Conservation (phyloP, 768 basidiomycete genomes). For the Pisolithus microcarpus region DNA sequence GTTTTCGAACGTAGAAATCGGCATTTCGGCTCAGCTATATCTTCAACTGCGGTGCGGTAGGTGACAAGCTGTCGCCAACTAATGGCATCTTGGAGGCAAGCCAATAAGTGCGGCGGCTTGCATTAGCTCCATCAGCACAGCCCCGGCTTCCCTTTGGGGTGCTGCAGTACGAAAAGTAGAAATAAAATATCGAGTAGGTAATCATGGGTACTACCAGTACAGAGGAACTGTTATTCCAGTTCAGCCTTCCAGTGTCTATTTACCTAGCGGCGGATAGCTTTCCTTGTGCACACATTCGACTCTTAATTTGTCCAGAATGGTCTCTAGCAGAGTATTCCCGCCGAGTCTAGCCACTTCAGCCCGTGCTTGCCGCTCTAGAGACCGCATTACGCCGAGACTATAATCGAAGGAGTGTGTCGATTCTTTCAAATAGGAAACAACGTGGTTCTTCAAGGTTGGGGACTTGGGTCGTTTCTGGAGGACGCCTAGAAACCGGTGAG, state of each 20-base stretch:
- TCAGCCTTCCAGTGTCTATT: too few species aligned
- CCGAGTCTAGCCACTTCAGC: constrained; percentile 68
- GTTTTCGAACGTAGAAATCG: neutral
- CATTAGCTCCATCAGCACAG: too few species aligned
- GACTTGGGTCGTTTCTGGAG: constrained; percentile 83
- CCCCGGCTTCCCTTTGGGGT: too few species aligned
- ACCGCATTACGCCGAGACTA: constrained; percentile 60
- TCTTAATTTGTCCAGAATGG: constrained; percentile 47
- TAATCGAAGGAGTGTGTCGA: constrained; percentile 85
- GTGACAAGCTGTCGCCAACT: too few species aligned
- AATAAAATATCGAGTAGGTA: too few species aligned
- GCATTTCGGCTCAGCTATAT: neutral
- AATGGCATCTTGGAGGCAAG: too few species aligned
- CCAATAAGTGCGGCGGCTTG: too few species aligned
- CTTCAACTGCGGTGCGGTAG: too few species aligned
- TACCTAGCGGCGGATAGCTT: neutral
- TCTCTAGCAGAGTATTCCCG: constrained; percentile 61
- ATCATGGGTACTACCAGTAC: too few species aligned
- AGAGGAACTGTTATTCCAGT: too few species aligned
- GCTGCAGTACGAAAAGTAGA: too few species aligned
- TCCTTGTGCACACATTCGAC: constrained; percentile 18
- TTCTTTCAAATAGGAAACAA: constrained; percentile 69
- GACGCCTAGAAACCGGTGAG: constrained; percentile 49
- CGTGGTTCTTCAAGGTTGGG: constrained; percentile 71
- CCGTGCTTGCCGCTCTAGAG: constrained; percentile 59